A percentile compares a stretch with the other conserved stretches of the same genome.
These are phyloP conservation scores for Westerdykella ornata DNA, from an alignment of 2,329 filamentous ascomycete species.

Conservation along the genomic window DNA sequence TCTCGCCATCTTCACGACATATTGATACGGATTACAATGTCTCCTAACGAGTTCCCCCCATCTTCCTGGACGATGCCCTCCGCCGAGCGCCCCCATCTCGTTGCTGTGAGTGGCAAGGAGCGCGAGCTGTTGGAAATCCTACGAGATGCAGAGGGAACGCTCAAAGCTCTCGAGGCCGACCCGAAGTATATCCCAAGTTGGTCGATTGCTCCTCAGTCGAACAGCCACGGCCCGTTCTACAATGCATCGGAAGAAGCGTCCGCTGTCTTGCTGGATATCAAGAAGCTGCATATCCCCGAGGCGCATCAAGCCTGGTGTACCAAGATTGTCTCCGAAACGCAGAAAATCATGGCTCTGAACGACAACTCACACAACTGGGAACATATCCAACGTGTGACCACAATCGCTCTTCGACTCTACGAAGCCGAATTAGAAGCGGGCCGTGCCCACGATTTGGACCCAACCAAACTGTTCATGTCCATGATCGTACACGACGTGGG, in stretches of 20 bases:
- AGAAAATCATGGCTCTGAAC: conserved; percentile 38
- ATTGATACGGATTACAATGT: too few species aligned
- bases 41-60: too few species aligned
- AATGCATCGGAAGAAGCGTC: neutral
- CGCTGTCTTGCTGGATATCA: conserved; percentile 5
- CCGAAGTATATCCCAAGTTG: too few species aligned
- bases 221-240: too few species aligned
- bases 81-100: too few species aligned
- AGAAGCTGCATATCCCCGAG: conserved; percentile 9
- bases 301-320: conserved; percentile 11
- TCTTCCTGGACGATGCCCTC: too few species aligned
- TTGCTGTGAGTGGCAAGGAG: too few species aligned
- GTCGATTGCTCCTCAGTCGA: too few species aligned
- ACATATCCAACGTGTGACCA: conserved; percentile 70
- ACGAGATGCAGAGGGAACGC: too few species aligned
- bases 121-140: too few species aligned
- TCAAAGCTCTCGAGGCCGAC: too few species aligned
- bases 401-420: conserved; percentile 60
- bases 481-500: conserved; percentile 67
- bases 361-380: conserved; percentile 79
- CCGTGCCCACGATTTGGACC: conserved; percentile 39
- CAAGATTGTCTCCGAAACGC: conserved; percentile 13
- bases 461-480: conserved; percentile 56
- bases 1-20: too few species aligned
- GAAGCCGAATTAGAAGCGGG: conserved; percentile 39